phyloP scores from a whole-genome alignment of 225 moss, liverwort and hornwort genomes.

The Neckera pumila region DNA sequence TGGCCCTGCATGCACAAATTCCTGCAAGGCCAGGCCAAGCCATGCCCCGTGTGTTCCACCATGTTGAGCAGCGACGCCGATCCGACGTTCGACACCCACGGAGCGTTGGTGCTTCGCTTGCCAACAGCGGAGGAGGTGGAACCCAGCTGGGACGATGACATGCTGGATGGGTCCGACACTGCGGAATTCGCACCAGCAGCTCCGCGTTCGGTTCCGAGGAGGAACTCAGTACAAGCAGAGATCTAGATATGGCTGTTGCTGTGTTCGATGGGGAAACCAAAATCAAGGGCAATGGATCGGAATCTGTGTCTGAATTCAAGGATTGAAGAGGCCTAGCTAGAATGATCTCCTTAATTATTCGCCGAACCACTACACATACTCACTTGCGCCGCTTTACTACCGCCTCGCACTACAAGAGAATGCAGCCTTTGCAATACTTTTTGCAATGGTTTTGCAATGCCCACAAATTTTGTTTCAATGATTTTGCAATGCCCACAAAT shows the following conservation, averaged over 20 bases:
- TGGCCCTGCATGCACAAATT: background rate
- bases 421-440: no score
- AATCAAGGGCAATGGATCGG: background rate
- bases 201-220: fast-evolving
- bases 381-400: no score
- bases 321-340: background rate
- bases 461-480: no score
- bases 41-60: background rate
- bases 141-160: background rate
- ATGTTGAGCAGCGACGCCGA: background rate
- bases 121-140: background rate
- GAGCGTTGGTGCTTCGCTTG: background rate
- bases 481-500: no score
- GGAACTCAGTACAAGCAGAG: background rate
- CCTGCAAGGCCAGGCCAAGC: background rate
- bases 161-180: no score
- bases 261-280: background rate
- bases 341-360: background rate
- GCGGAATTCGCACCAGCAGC: background rate
- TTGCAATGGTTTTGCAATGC: no score
- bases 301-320: background rate
- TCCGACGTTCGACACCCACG: background rate
- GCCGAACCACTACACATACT: background rate
- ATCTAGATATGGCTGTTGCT: no score
- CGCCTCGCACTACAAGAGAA: no score